These are phyloP conservation scores for Suillus subluteus DNA, from an alignment of 768 basidiomycete species.

Conservation along the genomic window DNA sequence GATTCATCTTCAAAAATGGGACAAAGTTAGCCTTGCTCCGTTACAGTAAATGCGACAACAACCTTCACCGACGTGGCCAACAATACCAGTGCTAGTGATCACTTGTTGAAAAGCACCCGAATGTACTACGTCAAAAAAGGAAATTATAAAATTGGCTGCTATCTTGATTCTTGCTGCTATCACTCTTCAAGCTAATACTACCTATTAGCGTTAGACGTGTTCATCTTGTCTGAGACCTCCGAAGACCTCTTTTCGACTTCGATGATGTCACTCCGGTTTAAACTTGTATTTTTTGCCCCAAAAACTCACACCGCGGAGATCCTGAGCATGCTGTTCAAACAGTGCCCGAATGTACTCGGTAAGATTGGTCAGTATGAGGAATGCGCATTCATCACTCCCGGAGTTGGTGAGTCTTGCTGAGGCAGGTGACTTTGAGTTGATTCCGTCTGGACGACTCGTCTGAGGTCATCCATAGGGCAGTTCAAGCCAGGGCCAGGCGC, in stretches of 20 bases:
- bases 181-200: background rate
- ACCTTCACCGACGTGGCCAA: slow-evolving; percentile 1
- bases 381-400: slow-evolving; percentile 58
- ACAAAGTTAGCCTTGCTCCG: background rate
- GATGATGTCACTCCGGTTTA: slow-evolving; percentile 37
- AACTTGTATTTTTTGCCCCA: slow-evolving; percentile 59
- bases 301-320: slow-evolving; percentile 42
- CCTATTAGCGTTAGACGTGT: background rate
- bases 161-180: background rate
- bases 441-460: background rate
- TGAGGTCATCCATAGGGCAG: slow-evolving; percentile 39
- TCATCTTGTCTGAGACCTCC: background rate
- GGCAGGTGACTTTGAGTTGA: slow-evolving; percentile 1
- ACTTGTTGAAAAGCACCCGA: background rate
- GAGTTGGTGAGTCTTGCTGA: slow-evolving; percentile 45
- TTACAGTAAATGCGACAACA: too few relatives aligned
- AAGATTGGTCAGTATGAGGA: slow-evolving; percentile 55
- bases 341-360: slow-evolving; percentile 48
- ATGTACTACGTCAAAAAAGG: slow-evolving; percentile 12
- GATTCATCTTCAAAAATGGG: slow-evolving; percentile 49
- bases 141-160: slow-evolving; percentile 24
- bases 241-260: slow-evolving; percentile 23
- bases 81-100: too few relatives aligned
- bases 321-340: slow-evolving; percentile 50
- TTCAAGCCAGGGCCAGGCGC: slow-evolving; percentile 46